Evolutionary conservation across 2,329 filamentous ascomycete genomes (phyloP), one percentile per base, ranked within the genome.

Genomic region (Zasmidium cellare): DNA sequence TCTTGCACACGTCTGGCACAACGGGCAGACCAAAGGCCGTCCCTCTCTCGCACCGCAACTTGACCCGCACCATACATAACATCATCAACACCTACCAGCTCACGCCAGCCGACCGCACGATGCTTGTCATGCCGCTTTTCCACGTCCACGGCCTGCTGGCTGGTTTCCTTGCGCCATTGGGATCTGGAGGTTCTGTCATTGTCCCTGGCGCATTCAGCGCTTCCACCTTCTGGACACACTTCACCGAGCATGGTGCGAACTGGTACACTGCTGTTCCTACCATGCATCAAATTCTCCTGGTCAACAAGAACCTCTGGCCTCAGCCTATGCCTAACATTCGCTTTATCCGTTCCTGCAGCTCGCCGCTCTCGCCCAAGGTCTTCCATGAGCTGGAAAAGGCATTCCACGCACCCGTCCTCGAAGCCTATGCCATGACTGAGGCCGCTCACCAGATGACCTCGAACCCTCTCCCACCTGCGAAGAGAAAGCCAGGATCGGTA

Each of bases 251-350:
- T 77, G 81, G 85, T 63, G 91, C 91, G 23, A 96, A 91, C 73
- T 96, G 91, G 91, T 96, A 94, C 76, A 94, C 91, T 0, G 91
- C 91, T 1, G 91, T 94, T n/a, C 91, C 91, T 1, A 96, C 91
- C 0, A 96, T 96, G 71, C 91, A 96, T 74, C 91, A 94, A 71
- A 93, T 96, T 68, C 81, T 96, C 3, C 84, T 96, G 58, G 90
- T 88, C 76, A 86, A 83, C 65, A 85, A 88, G 6, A 73, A 84
- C 2, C 58, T 54, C 9, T 66, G 64, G 64, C 91, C 90, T 3
- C 82, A 72, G 55, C 87, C 88, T 1, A 80, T 86, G 56, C 90
- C 90, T 2, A 73, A 81, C 16, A 94, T 96, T 69, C 86, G 91
- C 65, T 96, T 96, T 76, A 92, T 96, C 70, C 85, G 91, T 64